These are phyloP conservation scores for Syncephalastrum racemosum DNA, from an alignment of 371 early-diverging fungal species.

Conservation along the genomic window DNA sequence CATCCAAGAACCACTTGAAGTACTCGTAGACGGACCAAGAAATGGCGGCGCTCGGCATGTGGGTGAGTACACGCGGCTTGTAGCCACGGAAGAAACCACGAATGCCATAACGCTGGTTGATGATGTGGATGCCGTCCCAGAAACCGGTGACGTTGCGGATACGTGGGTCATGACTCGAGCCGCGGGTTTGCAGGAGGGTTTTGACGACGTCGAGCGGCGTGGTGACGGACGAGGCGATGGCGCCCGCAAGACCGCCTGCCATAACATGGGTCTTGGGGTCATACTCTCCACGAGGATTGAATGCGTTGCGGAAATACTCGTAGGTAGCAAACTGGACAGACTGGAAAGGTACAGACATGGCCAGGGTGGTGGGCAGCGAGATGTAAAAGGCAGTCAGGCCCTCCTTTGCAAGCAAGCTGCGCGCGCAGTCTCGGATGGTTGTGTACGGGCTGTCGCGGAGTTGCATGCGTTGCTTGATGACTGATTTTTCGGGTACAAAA, in stretches of 20 bases:
- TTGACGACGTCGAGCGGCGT: slow-evolving; percentile 94
- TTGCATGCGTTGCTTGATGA: slow-evolving; percentile 98
- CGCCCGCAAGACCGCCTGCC: slow-evolving; percentile 90
- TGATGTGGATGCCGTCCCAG: slow-evolving; percentile 69
- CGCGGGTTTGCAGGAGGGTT: slow-evolving; percentile 90
- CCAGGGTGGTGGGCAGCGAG: slow-evolving; percentile 91
- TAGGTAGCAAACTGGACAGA: slow-evolving; percentile 91
- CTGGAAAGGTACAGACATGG: slow-evolving; percentile 94
- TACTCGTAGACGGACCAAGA: slow-evolving; percentile 91
- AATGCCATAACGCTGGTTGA: slow-evolving; percentile 70
- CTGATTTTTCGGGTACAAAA: slow-evolving; percentile 33
- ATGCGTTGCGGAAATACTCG: slow-evolving; percentile 68
- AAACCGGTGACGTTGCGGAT: slow-evolving; percentile 72
- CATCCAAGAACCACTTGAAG: slow-evolving; percentile 69
- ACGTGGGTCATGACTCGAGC: slow-evolving; percentile 60
- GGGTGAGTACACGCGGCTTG: slow-evolving; percentile 74
- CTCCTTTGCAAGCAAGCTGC: slow-evolving; percentile 67
- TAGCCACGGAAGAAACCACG: slow-evolving; percentile 79
- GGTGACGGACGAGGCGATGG: slow-evolving; percentile 80
- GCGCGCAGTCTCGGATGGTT: slow-evolving; percentile 71
- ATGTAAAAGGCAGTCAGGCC: slow-evolving; percentile 89
- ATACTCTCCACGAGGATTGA: slow-evolving; percentile 78
- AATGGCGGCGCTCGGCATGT: slow-evolving; percentile 92
- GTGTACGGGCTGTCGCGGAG: slow-evolving; percentile 66
- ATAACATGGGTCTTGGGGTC: slow-evolving; percentile 79